Evolutionary conservation across 495 filamentous ascomycete species (phyloP).

Genomic region (Trichoderma orchidacearum): DNA sequence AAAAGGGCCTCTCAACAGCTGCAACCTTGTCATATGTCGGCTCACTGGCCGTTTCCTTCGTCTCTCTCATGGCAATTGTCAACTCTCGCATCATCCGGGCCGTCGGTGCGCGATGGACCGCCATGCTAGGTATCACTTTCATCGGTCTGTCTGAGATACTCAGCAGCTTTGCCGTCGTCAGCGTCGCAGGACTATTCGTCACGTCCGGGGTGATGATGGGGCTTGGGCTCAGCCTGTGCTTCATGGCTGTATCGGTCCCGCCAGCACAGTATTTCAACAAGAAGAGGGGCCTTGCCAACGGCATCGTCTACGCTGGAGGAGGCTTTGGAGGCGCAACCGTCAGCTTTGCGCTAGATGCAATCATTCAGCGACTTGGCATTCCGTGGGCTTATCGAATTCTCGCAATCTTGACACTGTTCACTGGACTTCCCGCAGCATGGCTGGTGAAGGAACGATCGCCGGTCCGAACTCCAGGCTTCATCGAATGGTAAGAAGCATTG

Average conservation of each 20-base stretch:
- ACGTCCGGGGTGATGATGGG: slow-evolving; percentile 42
- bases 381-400: slow-evolving; percentile 42
- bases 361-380: slow-evolving; percentile 30
- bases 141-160: slow-evolving; percentile 34
- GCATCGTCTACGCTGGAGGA: slow-evolving; percentile 39
- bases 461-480: slow-evolving; percentile 25
- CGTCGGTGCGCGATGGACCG: slow-evolving; percentile 31
- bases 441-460: slow-evolving; percentile 36
- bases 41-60: slow-evolving; percentile 31
- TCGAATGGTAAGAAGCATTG: slow-evolving; percentile 30
- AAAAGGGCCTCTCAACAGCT: slow-evolving; percentile 30
- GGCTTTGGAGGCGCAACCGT: slow-evolving; percentile 39
- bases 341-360: slow-evolving; percentile 31
- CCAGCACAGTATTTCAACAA: slow-evolving; percentile 43
- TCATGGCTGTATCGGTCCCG: slow-evolving; percentile 27
- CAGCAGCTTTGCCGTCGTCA: slow-evolving; percentile 33
- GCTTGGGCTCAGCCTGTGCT: slow-evolving; percentile 26
- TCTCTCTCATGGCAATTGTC: slow-evolving; percentile 33
- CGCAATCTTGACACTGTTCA: slow-evolving; percentile 13
- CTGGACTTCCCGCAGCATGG: slow-evolving; percentile 41
- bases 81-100: slow-evolving; percentile 33
- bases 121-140: slow-evolving; percentile 30
- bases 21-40: slow-evolving; percentile 45
- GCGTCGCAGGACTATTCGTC: slow-evolving; percentile 39
- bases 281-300: slow-evolving; percentile 42